Percentiles rank a stretch among this genome's conserved stretches.
Conservation (phyloP, 176 grass and related monocot genomes). For the Aegilops umbellulata region DNA sequence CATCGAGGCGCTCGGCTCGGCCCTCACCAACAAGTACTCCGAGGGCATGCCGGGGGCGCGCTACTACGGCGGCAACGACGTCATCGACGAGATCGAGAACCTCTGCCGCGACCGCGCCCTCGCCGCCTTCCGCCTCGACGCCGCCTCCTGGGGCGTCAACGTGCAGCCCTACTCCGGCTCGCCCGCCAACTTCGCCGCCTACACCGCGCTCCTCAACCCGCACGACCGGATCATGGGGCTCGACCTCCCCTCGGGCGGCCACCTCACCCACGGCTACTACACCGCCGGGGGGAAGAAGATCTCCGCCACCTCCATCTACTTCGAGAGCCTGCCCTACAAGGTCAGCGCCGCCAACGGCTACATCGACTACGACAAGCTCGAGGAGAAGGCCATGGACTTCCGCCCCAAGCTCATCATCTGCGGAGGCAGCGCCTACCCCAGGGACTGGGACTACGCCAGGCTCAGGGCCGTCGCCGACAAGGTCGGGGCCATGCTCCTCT, state of each 20-base stretch:
- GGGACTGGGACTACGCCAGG: constrained; percentile 94
- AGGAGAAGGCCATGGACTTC: constrained; percentile 99
- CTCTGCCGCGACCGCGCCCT: constrained; percentile 87
- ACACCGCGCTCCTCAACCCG: constrained; percentile 91
- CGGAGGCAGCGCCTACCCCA: constrained; percentile 92
- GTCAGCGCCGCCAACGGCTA: constrained; percentile 64
- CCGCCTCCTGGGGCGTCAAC: constrained; percentile 83
- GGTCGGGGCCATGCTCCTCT: constrained; percentile 82
- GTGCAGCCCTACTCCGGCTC: constrained; percentile 98
- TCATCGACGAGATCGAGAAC: constrained; percentile 94
- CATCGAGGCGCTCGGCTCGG: constrained; percentile 88
- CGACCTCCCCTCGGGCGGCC: constrained; percentile 84
- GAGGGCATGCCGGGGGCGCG: constrained; percentile 91
- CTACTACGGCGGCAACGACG: constrained; percentile 96
- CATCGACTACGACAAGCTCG: constrained; percentile 94
- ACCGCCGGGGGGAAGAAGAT: constrained; percentile 95
- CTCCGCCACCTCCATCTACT: constrained; percentile 98
- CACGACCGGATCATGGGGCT: constrained; percentile 99
- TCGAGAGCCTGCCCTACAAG: constrained; percentile 94
- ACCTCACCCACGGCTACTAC: constrained; percentile 97
- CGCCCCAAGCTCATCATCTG: constrained; percentile 99
- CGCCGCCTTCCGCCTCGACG: constrained; percentile 65
- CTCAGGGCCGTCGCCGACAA: constrained; percentile 89
- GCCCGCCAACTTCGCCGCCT: constrained; percentile 98
- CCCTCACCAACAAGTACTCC: constrained; percentile 99